Base-by-base conservation (phyloP, 2,329 filamentous ascomycete species). In the Xylariaceae sp. region DNA sequence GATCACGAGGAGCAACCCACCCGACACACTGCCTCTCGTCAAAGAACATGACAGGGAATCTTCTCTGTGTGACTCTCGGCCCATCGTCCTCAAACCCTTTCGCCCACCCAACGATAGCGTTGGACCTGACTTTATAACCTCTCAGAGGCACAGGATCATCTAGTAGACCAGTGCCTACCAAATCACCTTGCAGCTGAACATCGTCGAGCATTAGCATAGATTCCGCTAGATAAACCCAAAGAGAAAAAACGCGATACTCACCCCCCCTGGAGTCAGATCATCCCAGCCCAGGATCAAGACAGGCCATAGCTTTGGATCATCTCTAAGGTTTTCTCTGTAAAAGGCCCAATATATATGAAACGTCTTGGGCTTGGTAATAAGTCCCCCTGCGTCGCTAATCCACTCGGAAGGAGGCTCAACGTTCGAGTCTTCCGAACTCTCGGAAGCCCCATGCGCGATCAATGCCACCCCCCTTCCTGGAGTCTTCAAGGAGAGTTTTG, bases 31-130 rank as follows among this genome's bases (percentile, higher is more conserved):
- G 54, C 0, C 49, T 44, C 17, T 53, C 44, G 35, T 72, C 70
- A 32, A 70, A 69, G 49, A 68, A 71, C 61, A 70, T 63, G 14
- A 71, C 68, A 0, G 71, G 70, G 15, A 72, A 73, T 39, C 67
- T 67, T 7, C 71, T 65, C 49, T 60, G 59, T 22, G 52, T 56
- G 6, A 68, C 61, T n/a, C 59, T 60, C 1, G 56, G 51, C 0
- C 68, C 69, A 5, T 66, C 68, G 44, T 68, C 64, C 47, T 68
- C 62, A 39, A 66, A 73, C 0, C 65, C 69, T 6, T 57, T 49
- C 6, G 66, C 64, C 70, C 70, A 74, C 1, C 65, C 67, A 14
- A 54, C 44, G 43, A 73, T 71, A 22, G 55, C 59, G 14, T 49
- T 43, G 0, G 52, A 44, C n/a, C 62, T 56, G 31, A 68, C 65